phyloP scores from a whole-genome alignment of 257 asterid genomes.

The Fraxinus cuspidata region DNA sequence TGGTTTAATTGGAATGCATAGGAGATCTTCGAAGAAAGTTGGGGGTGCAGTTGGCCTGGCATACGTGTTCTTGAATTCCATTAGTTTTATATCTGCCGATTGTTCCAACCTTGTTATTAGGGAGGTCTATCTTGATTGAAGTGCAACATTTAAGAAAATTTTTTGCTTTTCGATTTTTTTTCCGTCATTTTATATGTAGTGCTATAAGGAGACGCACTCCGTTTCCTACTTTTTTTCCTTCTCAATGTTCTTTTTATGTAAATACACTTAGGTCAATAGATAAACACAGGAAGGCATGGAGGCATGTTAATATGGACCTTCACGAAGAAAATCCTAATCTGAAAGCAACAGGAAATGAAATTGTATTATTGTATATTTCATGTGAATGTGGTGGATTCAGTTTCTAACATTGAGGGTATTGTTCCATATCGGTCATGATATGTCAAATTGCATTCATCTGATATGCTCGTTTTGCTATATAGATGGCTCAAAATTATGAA shows the following conservation, averaged over 20 bases:
- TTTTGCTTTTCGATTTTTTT: neutral
- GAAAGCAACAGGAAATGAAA: neutral
- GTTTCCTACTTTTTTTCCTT: neutral
- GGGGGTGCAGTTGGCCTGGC: neutral
- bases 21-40: neutral
- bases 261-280: neutral
- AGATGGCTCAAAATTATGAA: neutral
- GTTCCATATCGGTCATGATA: neutral
- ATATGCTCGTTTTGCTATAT: neutral
- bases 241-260: neutral
- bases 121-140: neutral
- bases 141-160: neutral
- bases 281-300: neutral
- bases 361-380: neutral
- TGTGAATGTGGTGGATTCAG: neutral
- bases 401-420: neutral
- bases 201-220: neutral
- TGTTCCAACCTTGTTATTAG: slow-evolving; percentile 6
- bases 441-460: neutral
- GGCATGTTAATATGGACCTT: neutral
- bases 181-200: neutral
- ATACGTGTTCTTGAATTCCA: neutral
- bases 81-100: neutral
- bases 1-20: neutral
- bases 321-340: neutral